Conservation (phyloP, 805 yeast genomes). For the Suhomyces tanzawaensis region DNA sequence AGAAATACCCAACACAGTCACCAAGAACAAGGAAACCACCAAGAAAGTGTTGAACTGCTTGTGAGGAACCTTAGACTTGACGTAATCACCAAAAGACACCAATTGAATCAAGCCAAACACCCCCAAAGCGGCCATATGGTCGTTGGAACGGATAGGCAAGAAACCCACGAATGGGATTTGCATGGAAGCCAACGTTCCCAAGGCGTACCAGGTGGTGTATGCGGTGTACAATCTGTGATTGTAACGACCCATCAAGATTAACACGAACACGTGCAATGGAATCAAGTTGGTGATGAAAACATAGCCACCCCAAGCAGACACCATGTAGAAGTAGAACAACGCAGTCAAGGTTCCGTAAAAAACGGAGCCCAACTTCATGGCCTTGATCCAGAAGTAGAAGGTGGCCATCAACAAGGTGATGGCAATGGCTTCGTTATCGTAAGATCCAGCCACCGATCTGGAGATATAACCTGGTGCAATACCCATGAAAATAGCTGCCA, state of each 20-base stretch:
- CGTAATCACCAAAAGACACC: constrained; percentile 80
- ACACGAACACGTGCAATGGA: constrained; percentile 89
- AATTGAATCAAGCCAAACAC: constrained; percentile 94
- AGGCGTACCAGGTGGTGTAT: constrained; percentile 93
- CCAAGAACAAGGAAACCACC: constrained; percentile 53
- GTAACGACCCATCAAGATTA: constrained; percentile 93
- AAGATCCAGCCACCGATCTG: constrained; percentile 97
- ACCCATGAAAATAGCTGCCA: constrained; percentile 93
- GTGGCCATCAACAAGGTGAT: constrained; percentile 94
- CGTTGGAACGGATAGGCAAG: constrained; percentile 93
- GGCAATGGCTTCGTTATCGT: constrained; percentile 98
- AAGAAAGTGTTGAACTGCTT: constrained; percentile 71
- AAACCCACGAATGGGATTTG: constrained; percentile 99
- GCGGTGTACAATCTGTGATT: constrained; percentile 79
- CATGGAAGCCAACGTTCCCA: constrained; percentile 98
- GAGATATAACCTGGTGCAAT: constrained; percentile 99
- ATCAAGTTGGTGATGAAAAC: constrained; percentile 97
- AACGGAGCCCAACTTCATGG: constrained; percentile 86
- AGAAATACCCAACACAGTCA: constrained; percentile 61
- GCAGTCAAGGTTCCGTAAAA: constrained; percentile 83
- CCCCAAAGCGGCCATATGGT: constrained; percentile 97
- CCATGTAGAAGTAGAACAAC: constrained; percentile 94
- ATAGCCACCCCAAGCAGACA: constrained; percentile 99
- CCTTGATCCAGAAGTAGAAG: constrained; percentile 93
- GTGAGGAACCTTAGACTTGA: constrained; percentile 69